Evolutionary conservation across 257 asterid species (phyloP).

Genomic region (Ballota nigra): DNA sequence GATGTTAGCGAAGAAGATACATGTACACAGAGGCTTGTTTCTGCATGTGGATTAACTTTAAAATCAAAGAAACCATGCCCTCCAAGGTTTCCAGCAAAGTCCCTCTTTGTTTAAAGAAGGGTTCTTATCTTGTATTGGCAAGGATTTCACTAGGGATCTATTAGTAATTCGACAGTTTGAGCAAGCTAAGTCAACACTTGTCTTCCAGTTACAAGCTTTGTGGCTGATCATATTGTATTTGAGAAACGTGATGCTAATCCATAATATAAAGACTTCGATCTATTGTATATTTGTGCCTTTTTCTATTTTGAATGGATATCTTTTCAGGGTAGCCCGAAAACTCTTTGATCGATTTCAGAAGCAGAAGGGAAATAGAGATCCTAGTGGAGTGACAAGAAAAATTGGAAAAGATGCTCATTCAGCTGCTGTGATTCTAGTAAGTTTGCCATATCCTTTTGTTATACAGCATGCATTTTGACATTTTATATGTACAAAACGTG

Average conservation of each 20-base stretch:
- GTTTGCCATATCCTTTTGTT: conserved; percentile 27
- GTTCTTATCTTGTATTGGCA: background rate
- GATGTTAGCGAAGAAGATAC: background rate
- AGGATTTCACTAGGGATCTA: background rate
- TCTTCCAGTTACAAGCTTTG: background rate
- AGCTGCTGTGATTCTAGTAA: conserved; percentile 62
- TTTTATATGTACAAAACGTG: too few relatives aligned
- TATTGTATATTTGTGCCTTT: conserved; percentile 10
- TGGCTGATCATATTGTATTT: background rate
- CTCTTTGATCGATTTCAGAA: conserved; percentile 35
- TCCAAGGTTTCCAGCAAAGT: background rate
- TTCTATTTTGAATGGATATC: conserved; percentile 11
- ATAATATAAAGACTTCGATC: background rate
- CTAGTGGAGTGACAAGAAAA: conserved; percentile 33
- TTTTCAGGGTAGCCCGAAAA: conserved; percentile 58
- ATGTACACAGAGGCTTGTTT: background rate
- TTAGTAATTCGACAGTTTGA: background rate
- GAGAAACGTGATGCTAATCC: background rate
- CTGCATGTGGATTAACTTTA: too few relatives aligned
- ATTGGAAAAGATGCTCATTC: conserved; percentile 44
- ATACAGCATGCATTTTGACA: background rate
- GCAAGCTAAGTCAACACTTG: background rate
- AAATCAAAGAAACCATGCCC: background rate
- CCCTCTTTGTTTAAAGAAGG: background rate
- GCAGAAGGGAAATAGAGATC: conserved; percentile 37